A percentile compares a stretch with the other conserved stretches of the same genome.
phyloP scores from a whole-genome alignment of 1,139 yeast genomes.

The Yamadazyma jaroonii region DNA sequence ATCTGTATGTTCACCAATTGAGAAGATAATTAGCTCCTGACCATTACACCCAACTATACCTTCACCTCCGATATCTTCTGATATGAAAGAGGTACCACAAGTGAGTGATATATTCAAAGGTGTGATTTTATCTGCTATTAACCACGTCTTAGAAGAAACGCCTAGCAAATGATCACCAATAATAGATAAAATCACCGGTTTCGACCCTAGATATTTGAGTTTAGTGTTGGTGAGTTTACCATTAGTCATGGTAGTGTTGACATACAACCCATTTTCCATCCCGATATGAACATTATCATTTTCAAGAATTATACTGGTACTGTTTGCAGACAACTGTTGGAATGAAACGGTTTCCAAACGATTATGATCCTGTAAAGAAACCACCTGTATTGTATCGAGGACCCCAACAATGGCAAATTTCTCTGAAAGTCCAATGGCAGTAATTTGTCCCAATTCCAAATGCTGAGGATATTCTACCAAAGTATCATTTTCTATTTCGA shows the following conservation, averaged over 20 bases:
- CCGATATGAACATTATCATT: conserved; percentile 63
- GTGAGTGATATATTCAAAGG: conserved; percentile 38
- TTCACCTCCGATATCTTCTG: conserved; percentile 60
- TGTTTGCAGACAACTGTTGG: conserved; percentile 66
- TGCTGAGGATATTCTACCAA: conserved; percentile 69
- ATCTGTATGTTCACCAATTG: conserved; percentile 53
- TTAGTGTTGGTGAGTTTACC: conserved; percentile 70
- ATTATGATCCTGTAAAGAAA: conserved; percentile 62
- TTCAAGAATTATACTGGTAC: conserved; percentile 47
- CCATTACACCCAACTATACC: conserved; percentile 65
- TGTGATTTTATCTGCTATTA: conserved; percentile 25
- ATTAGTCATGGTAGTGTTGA: conserved; percentile 55
- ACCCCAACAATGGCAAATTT: conserved; percentile 69
- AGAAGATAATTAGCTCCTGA: conserved; percentile 54
- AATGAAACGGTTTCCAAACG: conserved; percentile 62
- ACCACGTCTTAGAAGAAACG: conserved; percentile 44
- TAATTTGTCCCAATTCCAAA: conserved; percentile 53
- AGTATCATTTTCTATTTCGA: conserved; percentile 72
- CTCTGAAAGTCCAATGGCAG: conserved; percentile 42
- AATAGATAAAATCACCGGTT: conserved; percentile 52
- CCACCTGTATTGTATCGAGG: conserved; percentile 67
- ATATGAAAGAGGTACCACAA: conserved; percentile 51
- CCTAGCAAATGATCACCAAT: conserved; percentile 32
- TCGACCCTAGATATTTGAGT: conserved; percentile 71
- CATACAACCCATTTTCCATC: conserved; percentile 76